A percentile compares a stretch with the other conserved stretches of the same genome.
Conservation (phyloP, 805 yeast species). For the Barnettozyma californica region DNA sequence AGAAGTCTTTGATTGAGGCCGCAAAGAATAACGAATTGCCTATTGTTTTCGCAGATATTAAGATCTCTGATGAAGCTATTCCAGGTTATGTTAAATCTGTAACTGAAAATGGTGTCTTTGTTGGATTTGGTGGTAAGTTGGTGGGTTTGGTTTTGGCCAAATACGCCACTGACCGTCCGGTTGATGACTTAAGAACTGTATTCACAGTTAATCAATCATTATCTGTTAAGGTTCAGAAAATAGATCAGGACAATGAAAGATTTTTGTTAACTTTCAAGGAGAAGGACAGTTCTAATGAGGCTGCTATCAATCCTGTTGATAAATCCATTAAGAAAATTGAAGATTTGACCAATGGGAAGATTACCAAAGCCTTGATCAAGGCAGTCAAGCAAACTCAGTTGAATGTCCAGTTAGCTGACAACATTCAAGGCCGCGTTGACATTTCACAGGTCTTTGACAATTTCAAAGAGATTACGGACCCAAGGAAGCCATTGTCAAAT, state of each 20-base stretch:
- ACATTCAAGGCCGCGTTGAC: slow-evolving; percentile 75
- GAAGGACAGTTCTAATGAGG: slow-evolving; percentile 19
- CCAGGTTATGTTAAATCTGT: slow-evolving; percentile 76
- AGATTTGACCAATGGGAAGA: slow-evolving; percentile 55
- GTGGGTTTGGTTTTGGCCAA: slow-evolving; percentile 81
- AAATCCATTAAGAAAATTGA: slow-evolving; percentile 37
- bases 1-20: slow-evolving; percentile 60
- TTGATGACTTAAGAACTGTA: slow-evolving; percentile 46
- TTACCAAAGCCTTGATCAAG: slow-evolving; percentile 55
- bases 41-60: slow-evolving; percentile 50
- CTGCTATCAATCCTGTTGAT: slow-evolving; percentile 57
- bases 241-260: slow-evolving; percentile 65
- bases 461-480: slow-evolving; percentile 49
- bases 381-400: slow-evolving; percentile 68
- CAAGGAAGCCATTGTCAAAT: slow-evolving; percentile 49
- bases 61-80: slow-evolving; percentile 40
- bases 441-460: slow-evolving; percentile 60
- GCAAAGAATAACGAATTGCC: slow-evolving; percentile 56
- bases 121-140: slow-evolving; percentile 71
- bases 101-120: slow-evolving; percentile 77
- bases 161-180: slow-evolving; percentile 52
- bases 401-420: slow-evolving; percentile 70
- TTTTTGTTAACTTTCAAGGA: slow-evolving; percentile 60
- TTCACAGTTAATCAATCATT: slow-evolving; percentile 70
- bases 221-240: slow-evolving; percentile 55